These are phyloP conservation scores for Globisporangium emineosum DNA, from an alignment of 352 stramenopile genomes.

Conservation along the genomic window DNA sequence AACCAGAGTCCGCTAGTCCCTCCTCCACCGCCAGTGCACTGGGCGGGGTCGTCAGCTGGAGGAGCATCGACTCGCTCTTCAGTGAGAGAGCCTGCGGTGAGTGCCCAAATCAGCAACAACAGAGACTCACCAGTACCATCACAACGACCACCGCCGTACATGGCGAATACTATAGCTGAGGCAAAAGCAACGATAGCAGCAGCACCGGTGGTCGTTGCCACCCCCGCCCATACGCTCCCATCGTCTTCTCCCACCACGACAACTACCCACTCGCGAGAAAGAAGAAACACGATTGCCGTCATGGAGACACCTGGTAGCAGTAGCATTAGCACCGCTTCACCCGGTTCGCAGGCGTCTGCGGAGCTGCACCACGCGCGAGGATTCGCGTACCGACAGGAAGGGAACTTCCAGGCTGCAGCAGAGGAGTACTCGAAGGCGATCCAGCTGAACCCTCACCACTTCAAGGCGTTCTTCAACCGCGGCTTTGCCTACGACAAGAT, in stretches of 20 bases:
- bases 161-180: not conserved
- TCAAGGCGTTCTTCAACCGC: constrained; percentile 89
- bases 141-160: not conserved
- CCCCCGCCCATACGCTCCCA: not conserved
- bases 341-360: constrained; percentile 23
- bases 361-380: constrained; percentile 60
- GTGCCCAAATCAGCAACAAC: not conserved
- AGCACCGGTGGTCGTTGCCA: not conserved
- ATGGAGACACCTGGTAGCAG: constrained; percentile 16
- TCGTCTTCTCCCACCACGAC: not conserved
- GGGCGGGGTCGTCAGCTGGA: not conserved
- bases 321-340: not conserved
- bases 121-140: not conserved
- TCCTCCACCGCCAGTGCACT: constrained; percentile 6
- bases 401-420: constrained; percentile 76
- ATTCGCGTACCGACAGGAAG: constrained; percentile 74
- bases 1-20: constrained; percentile 18
- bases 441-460: constrained; percentile 67
- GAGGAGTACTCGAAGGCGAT: constrained; percentile 80
- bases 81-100: not conserved
- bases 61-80: not conserved
- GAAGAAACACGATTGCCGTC: constrained; percentile 27
- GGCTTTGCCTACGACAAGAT: constrained; percentile 86
- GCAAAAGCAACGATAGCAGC: not conserved
- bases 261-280: not conserved